Base-by-base conservation (phyloP, 2,329 filamentous ascomycete genomes). In the Venturia nashicola region DNA sequence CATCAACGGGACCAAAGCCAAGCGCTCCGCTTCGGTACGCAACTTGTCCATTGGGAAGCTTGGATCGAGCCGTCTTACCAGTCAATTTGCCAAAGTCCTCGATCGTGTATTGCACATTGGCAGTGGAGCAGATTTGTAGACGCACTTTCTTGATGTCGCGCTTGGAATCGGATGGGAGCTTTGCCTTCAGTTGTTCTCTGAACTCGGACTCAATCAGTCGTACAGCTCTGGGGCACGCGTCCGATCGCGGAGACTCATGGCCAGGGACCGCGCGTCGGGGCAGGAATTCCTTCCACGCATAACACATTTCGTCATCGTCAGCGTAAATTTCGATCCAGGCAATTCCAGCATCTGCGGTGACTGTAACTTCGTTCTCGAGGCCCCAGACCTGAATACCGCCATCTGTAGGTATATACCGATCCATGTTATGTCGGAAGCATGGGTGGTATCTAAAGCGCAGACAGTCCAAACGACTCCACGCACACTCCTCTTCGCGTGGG, bases 381-480 rank as follows among this genome's bases (percentile, higher is more conserved):
- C 89, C 86, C 86, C 90, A 97, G 0, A 90, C 89, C 70, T 96
- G 90, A 1, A 97, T 83, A 67, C 90, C 91, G 43, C 84, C 83
- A 68, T 97, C 92, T 0, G 80, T 76, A 67, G 79, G 82, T 14
- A 68, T 63, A 46, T 83, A 62, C 7, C 40, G 32, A 69, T 97
- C 94, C 64, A 85, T 87, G 0, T 92, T 90, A 62, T 96, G 82
- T 63, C 86, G 83, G 79, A 99, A 97, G 73, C 90, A 91, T 4
- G 92, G 91, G 71, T 99, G 94, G 68, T 87, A 88, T 67, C 91
- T 87, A 78, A 97, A 96, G 46, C 91, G 89, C 62, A 99, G 80
- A 63, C 86, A 86, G 74, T 97, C 94, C 7, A 97, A 82, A 65
- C 92, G 84, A 75, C 97, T 92, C 93, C 93, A 97, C 34, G 80